Base-by-base conservation (phyloP, 2,329 filamentous ascomycete genomes). In the Scedosporium dehoogii region DNA sequence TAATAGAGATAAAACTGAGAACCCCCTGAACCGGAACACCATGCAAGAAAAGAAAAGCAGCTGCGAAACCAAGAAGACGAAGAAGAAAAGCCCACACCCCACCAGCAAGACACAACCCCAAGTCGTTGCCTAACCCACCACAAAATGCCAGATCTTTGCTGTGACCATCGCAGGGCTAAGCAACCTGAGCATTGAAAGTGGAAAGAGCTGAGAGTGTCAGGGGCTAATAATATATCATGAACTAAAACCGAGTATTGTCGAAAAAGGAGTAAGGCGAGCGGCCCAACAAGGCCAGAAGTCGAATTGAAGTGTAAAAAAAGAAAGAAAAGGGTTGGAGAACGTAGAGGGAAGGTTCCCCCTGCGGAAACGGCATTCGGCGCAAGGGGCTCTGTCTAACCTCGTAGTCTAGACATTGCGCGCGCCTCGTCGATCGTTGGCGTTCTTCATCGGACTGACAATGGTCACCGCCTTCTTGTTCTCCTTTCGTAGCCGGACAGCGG, bases 401-500 rank as follows among this genome's bases (percentile, higher is more conserved):
- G n/a, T 33, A 27, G 33, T 58, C 66, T 67, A 73, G 59, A 67
- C 66, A 59, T 72, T 71, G 58, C 69, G 69, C 42, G 67, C 65
- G 57, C 70, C 58, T 29, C 58, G 46, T 25, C 33, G 60, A n/a
- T 73, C 68, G 61, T 70, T 73, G 51, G 69, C 70, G 42, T 71
- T 76, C 65, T 78, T 78, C 57, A 84, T 75, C 16, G 81, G 75
- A 41, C 74, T 78, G 61, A 85, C 80, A 67, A 85, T 81, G 12
- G 80, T 79, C 60, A 85, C 82, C 61, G 83, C 80, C 66, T 83
- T 84, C 55, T 72, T 69, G 56, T 83, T 81, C 44, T 83, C 79
- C 70, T 83, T 83, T 65, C 80, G 78, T 29, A 84, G 73, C 63
- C 79, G 78, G 63, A 82, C 75, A 9, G 78, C 73, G 9, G 73